Conservation (phyloP, 2,329 filamentous ascomycete species). For the Diaporthe longicolla region DNA sequence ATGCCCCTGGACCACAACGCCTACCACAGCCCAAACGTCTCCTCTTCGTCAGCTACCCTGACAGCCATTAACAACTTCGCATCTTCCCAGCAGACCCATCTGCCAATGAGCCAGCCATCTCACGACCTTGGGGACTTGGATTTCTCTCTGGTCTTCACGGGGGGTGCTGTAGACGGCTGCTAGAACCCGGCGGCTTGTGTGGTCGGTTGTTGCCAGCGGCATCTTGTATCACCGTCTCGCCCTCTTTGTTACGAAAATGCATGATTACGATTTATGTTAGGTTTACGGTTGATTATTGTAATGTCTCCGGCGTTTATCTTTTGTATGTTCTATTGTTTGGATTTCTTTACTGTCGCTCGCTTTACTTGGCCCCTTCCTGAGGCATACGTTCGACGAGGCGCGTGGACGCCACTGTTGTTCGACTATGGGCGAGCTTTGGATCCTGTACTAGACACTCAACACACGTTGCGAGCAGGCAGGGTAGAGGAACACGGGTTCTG, state of each 20-base stretch:
- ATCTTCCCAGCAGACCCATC: conserved; percentile 14
- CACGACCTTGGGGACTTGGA: conserved; percentile 39
- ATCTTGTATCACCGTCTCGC: neutral
- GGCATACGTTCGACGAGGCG: conserved; percentile 33
- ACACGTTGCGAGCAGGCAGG: conserved; percentile 31
- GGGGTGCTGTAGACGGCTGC: conserved; percentile 2
- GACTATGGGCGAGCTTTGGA: conserved; percentile 10
- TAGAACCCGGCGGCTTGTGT: neutral
- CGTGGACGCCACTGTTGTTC: neutral
- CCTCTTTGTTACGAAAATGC: neutral
- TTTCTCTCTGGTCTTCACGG: conserved; percentile 37
- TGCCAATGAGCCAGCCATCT: conserved; percentile 6
- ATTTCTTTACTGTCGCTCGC: conserved; percentile 25
- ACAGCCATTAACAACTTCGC: conserved; percentile 44
- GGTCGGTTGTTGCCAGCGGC: neutral
- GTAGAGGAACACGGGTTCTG: neutral
- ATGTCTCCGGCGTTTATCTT: conserved; percentile 13
- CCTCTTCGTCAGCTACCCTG: conserved; percentile 47
- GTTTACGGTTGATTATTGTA: neutral
- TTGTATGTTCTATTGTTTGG: neutral
- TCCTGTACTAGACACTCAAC: conserved; percentile 23
- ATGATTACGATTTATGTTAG: conserved; percentile 26
- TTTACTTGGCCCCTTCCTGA: neutral
- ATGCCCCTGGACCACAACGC: conserved; percentile 43
- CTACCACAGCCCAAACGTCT: conserved; percentile 46